A percentile compares a stretch with the other conserved stretches of the same genome.
Conservation (phyloP, 805 yeast genomes). For the Geotrichum ghanense region DNA sequence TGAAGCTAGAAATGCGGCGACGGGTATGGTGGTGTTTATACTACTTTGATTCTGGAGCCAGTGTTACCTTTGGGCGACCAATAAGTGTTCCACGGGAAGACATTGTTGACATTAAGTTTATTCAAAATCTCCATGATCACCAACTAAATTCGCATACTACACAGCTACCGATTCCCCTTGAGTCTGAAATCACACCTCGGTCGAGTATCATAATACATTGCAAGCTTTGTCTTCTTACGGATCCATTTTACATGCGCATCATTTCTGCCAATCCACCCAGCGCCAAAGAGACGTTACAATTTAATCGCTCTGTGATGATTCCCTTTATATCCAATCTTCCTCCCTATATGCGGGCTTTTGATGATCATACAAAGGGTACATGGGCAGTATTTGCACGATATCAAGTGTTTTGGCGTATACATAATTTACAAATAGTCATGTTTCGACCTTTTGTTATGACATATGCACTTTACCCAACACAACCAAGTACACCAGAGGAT, state of each 20-base stretch:
- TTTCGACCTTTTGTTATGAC: constrained; percentile 49
- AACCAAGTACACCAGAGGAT: constrained; percentile 30
- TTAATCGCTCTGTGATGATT: constrained; percentile 32
- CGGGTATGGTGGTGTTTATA: constrained; percentile 61
- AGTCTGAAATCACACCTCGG: constrained; percentile 37
- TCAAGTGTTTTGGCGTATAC: constrained; percentile 47
- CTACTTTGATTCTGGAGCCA: constrained; percentile 51
- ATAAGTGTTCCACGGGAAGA: constrained; percentile 37
- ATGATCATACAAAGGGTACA: constrained; percentile 21
- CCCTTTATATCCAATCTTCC: constrained; percentile 34
- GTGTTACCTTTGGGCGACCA: constrained; percentile 57
- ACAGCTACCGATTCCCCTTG: constrained; percentile 6
- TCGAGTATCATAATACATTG: constrained; percentile 48
- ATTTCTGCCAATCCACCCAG: constrained; percentile 38
- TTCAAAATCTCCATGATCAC: constrained; percentile 40
- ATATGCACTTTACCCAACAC: constrained; percentile 27
- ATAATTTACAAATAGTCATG: constrained; percentile 42
- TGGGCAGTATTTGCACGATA: constrained; percentile 47
- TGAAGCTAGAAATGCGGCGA: constrained; percentile 44
- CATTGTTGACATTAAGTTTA: constrained; percentile 37
- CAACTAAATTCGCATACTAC: constrained; percentile 22
- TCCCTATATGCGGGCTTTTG: constrained; percentile 33
- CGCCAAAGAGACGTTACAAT: constrained; percentile 36
- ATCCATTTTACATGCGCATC: constrained; percentile 36
- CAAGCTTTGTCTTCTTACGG: constrained; percentile 36